Percentiles rank a stretch among this genome's conserved stretches.
Evolutionary conservation across 2,329 filamentous ascomycete genomes (phyloP).

Genomic region (Penicillium sp.): DNA sequence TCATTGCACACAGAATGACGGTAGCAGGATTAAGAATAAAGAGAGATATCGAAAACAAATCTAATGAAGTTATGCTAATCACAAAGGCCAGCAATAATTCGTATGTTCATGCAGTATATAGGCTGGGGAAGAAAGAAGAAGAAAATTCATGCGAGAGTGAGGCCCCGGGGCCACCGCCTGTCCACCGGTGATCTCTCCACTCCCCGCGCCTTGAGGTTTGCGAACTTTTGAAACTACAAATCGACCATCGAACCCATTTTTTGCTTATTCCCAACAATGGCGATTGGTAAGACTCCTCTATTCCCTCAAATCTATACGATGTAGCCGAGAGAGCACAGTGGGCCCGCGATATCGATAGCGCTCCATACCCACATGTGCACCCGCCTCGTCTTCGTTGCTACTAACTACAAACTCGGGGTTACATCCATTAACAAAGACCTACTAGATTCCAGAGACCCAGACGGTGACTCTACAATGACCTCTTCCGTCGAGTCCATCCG

Average conservation of each 20-base stretch:
- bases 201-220: background rate
- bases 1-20: conserved; percentile 29
- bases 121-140: conserved; percentile 12
- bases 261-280: conserved; percentile 18
- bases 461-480: conserved; percentile 58
- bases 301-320: background rate
- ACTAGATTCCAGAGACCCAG: conserved; percentile 41
- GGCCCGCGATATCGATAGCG: conserved; percentile 3
- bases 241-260: background rate
- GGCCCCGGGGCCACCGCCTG: conserved; percentile 21
- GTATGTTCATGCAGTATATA: conserved; percentile 15
- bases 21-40: background rate
- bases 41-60: background rate
- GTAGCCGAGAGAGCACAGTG: background rate
- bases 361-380: conserved; percentile 4
- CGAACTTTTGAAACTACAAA: background rate
- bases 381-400: background rate
- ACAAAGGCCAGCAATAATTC: conserved; percentile 5
- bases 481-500: conserved; percentile 44
- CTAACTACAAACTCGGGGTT: background rate
- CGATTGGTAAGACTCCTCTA: conserved; percentile 18
- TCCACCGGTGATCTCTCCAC: conserved; percentile 17
- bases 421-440: background rate
- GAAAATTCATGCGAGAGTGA: conserved; percentile 19
- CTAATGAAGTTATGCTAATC: background rate